Evolutionary conservation across 495 filamentous ascomycete species (phyloP).

Genomic region (Amniculicola lignicola): DNA sequence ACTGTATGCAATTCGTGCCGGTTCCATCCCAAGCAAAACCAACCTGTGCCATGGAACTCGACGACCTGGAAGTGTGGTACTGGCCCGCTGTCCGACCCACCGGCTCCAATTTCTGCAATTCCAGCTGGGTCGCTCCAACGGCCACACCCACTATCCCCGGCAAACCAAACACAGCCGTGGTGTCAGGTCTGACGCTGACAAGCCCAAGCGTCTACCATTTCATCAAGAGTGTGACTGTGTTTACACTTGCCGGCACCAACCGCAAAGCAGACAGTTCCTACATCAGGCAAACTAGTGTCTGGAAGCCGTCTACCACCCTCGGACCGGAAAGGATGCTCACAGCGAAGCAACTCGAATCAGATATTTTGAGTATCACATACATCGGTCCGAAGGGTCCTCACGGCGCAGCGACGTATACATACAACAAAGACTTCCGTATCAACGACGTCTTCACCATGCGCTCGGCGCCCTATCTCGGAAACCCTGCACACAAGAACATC

Average conservation of each 20-base stretch:
- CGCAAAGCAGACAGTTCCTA: conserved; percentile 8
- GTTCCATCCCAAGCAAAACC: conserved; percentile 9
- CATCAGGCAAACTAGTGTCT: conserved; percentile 9
- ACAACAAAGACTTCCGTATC: conserved; percentile 10
- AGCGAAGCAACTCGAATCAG: conserved; percentile 8
- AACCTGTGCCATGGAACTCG: conserved; percentile 12
- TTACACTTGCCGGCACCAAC: conserved; percentile 8
- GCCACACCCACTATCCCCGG: conserved; percentile 14
- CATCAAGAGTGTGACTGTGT: conserved; percentile 12
- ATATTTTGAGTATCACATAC: conserved; percentile 5
- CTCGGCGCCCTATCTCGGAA: conserved; percentile 8
- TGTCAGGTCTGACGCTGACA: conserved; percentile 14
- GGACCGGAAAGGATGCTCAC: conserved; percentile 8
- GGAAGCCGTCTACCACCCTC: conserved; percentile 11
- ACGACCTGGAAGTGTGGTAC: conserved; percentile 12
- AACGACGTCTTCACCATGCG: conserved; percentile 14
- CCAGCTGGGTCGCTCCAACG: conserved; percentile 5
- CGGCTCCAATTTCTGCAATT: conserved; percentile 11
- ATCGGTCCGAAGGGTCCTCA: conserved; percentile 11
- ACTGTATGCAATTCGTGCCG: conserved; percentile 14
- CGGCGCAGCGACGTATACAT: conserved; percentile 1
- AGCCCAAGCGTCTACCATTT: conserved; percentile 19
- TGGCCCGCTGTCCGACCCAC: conserved; percentile 9
- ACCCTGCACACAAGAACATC: not conserved
- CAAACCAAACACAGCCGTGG: conserved; percentile 15